Evolutionary conservation across 2,329 filamentous ascomycete species (phyloP).

Genomic region (Pseudocercospora fijiensis): DNA sequence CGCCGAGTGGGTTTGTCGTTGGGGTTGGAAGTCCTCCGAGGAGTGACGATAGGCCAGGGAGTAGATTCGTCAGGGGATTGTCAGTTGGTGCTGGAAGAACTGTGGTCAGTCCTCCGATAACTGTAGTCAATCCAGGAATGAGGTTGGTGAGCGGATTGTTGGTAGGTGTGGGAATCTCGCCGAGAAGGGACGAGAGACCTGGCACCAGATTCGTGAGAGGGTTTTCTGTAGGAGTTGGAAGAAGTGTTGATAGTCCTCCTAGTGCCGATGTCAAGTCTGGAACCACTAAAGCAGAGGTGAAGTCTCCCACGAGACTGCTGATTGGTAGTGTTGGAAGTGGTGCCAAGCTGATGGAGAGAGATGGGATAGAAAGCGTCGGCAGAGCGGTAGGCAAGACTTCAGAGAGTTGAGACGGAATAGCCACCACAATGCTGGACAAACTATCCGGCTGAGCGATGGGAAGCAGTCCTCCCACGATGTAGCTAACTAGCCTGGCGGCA

Average conservation of each 20-base stretch:
- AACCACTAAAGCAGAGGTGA: background rate
- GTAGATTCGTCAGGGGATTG: background rate
- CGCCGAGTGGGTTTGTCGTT: background rate
- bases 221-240: background rate
- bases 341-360: slow-evolving; percentile 8
- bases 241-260: background rate
- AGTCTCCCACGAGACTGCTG: slow-evolving; percentile 4
- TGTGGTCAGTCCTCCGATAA: background rate
- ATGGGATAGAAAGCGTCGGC: slow-evolving; percentile 11
- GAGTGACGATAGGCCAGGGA: background rate
- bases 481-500: slow-evolving; percentile 29
- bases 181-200: slow-evolving; percentile 3
- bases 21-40: background rate
- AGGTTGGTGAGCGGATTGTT: background rate
- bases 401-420: slow-evolving; percentile 11
- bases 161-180: background rate
- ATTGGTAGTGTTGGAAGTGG: slow-evolving; percentile 9
- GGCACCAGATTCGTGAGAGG: slow-evolving; percentile 4
- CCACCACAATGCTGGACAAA: slow-evolving; percentile 5
- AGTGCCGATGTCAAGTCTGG: background rate
- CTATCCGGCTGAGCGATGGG: background rate
- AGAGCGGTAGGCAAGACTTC: slow-evolving; percentile 10
- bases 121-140: background rate
- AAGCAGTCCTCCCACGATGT: slow-evolving; percentile 16
- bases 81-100: background rate